Evolutionary conservation across 202 grass and related monocot genomes (phyloP).

Genomic region (Musa balbisiana): DNA sequence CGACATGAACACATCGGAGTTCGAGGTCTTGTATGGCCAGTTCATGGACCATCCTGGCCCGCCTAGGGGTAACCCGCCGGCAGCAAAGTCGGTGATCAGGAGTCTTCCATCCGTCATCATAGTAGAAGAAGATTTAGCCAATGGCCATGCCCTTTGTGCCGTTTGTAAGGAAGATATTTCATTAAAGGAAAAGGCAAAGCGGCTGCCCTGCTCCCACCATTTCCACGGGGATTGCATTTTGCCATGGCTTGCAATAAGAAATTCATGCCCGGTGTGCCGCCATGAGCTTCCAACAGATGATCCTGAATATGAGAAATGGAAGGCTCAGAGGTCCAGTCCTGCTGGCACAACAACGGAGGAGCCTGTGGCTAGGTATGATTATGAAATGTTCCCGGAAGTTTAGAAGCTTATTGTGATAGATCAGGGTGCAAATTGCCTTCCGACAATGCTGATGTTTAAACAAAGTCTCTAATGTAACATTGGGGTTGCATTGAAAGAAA

Average conservation of each 20-base stretch:
- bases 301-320: slow-evolving; percentile 4
- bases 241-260: slow-evolving; percentile 1
- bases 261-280: slow-evolving; percentile 3
- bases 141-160: background rate
- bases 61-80: background rate
- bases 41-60: background rate
- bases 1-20: background rate
- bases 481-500: too few species aligned
- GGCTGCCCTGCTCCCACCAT: slow-evolving; percentile 3
- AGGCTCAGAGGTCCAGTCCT: background rate
- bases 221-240: slow-evolving; percentile 2
- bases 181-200: background rate
- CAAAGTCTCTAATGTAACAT: too few species aligned
- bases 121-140: background rate
- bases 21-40: slow-evolving; percentile 5
- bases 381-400: background rate
- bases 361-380: background rate
- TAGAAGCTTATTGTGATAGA: too few species aligned
- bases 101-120: background rate
- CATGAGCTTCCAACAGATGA: slow-evolving; percentile 2
- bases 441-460: too few species aligned
- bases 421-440: too few species aligned
- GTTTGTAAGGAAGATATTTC: background rate
- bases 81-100: background rate
- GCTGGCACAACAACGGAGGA: background rate